Evolutionary conservation across 352 stramenopile species (phyloP), one percentile per base, ranked within the genome.

Genomic region (Peronospora belbahrii): DNA sequence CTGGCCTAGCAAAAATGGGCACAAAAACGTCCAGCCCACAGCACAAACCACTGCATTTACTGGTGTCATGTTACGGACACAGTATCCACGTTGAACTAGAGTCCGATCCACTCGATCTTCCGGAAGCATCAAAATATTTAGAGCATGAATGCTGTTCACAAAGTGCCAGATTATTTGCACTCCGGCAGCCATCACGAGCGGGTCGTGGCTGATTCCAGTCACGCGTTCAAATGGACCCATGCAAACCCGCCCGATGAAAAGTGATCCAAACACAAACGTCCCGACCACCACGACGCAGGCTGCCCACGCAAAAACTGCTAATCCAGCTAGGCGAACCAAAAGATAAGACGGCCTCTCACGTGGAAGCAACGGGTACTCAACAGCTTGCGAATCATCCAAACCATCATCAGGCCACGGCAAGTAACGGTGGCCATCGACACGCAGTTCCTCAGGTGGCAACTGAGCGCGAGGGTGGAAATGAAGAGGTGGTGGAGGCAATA

Each of bases 401-500:
- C 79, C 80, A 45, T 94, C 78, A 62, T 92, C 80, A 6, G 80
- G 80, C 83, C 83, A 92, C 22, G 80, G 80, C 18, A 92, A 54
- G 34, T 92, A 94, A 8, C 80, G 69, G 11, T 81, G 74, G 0
- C 80, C 83, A 40, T 85, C 56, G 11, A 89, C 59, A 23, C 73
- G 74, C 11, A 90, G 52, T 39, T 89, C 62, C n/a, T 83, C 73
- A 27, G 79, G 70, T 15, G 77, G 82, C 17, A 85, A 48, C 19
- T 81, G 71, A 0, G 75, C 73, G 2, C 75, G 73, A 33, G 77
- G 82, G 37, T 94, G 79, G 36, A 94, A 94, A 28, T 88, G 77
- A 4, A 94, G 65, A 31, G 82, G 82, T 4, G 82, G 82, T 14
- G 81, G 77, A 0, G 67, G 59, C 6, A 94, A 52, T 13, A 91